Base-by-base conservation (phyloP, 768 basidiomycete species). In the Agrocybe praecox region DNA sequence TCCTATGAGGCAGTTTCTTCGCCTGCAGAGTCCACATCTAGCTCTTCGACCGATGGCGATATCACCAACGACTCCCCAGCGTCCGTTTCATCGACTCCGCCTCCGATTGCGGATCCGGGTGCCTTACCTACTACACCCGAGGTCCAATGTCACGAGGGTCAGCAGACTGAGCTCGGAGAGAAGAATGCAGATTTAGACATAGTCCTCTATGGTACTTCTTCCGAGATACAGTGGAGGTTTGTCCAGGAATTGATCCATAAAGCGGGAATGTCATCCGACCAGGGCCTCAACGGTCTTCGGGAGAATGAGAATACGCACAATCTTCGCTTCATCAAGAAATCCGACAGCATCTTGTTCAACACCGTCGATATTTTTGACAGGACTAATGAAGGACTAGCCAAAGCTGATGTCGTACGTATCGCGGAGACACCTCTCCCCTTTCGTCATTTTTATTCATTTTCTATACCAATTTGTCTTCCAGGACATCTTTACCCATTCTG, bases 131-230 rank as follows among this genome's bases (percentile, higher is more conserved):
- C 61, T 53, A 64, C 72, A 62, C 71, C 75, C 67, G 78, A 70
- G 68, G 73, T 76, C 66, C 68, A 62, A 43, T 63, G 63, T 60
- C 65, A 66, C 53, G 67, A 72, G 64, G 67, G 55, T 45, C 62
- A 49, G 18, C 49, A 64, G 14, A 45, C 59, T 52, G 57, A 64
- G 60, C 49, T 62, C 32, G 57, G 66, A 56, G 63, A 65, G 58
- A 72, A 71, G 46, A 64, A 33, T 10, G 46, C 73, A 58, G 79
- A 80, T 61, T 78, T 89, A 62, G 81, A 85, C 65, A 76, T 92
- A 61, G 73, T 84, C 48, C 76, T 92, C n/a, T 90, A 90, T 69
- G 89, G 89, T 24, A 70, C 75, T 53, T 78, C 86, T 34, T 78
- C 85, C 46, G 58, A 76, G 59, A 74, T 75, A 74, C 87, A 88